Percentiles rank a stretch among this genome's conserved stretches.
Conservation (phyloP, 2,329 filamentous ascomycete genomes). For the Aspergillus pseudonomiae region DNA sequence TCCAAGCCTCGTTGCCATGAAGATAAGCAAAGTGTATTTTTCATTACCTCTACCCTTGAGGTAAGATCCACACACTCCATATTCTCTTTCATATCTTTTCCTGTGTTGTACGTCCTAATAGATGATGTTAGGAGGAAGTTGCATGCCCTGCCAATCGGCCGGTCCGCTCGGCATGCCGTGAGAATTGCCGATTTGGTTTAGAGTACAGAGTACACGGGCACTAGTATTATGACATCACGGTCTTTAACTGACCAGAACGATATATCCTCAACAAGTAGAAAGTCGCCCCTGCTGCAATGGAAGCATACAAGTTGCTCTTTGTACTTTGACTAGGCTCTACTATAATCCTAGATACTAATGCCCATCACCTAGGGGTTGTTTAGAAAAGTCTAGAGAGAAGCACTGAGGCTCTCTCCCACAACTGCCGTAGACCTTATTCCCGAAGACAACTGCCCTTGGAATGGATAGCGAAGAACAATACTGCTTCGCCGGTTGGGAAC, state of each 20-base stretch:
- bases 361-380: not conserved
- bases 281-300: not conserved
- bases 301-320: not conserved
- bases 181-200: not conserved
- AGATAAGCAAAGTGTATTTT: not conserved
- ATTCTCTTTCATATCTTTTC: not conserved
- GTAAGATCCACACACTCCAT: not conserved
- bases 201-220: not conserved
- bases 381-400: not conserved
- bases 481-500: not conserved
- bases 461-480: not conserved
- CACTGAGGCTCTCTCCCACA: not conserved
- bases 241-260: not conserved
- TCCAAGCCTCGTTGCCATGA: not conserved
- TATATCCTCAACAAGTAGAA: not conserved
- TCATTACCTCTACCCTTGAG: not conserved
- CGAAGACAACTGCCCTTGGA: not conserved
- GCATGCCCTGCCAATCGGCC: not conserved
- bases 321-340: not conserved
- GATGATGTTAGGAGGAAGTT: not conserved
- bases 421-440: not conserved
- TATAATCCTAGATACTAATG: not conserved
- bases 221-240: not conserved
- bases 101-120: not conserved
- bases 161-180: not conserved